These are phyloP conservation scores for Tricholoma flavovirens DNA, from an alignment of 768 basidiomycete species.

Conservation along the genomic window DNA sequence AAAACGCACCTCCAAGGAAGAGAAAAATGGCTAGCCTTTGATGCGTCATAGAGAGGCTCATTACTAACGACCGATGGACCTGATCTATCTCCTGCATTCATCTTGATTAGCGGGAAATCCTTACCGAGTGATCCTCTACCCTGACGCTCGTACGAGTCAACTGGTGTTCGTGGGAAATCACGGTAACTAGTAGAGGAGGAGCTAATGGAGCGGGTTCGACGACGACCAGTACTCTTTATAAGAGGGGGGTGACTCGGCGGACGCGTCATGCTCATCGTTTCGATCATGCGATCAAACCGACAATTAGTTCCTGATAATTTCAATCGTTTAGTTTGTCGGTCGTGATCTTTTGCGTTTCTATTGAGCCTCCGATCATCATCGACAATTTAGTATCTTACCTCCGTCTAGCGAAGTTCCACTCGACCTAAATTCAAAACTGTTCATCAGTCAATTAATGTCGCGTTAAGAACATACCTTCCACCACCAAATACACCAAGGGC, in stretches of 20 bases:
- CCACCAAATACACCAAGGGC: constrained; percentile 13
- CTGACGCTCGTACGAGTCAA: constrained; percentile 32
- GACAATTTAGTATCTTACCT: neutral
- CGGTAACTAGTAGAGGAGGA: constrained; percentile 42
- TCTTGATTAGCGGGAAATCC: constrained; percentile 40
- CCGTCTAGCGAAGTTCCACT: neutral
- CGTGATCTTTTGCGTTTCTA: neutral
- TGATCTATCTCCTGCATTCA: constrained; percentile 14
- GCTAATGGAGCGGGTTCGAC: constrained; percentile 30
- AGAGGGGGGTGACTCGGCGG: constrained; percentile 14
- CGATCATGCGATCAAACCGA: constrained; percentile 64
- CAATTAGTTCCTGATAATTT: constrained; percentile 47
- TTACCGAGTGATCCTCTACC: constrained; percentile 30
- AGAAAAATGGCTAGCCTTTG: neutral
- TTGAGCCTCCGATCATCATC: neutral
- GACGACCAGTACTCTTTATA: constrained; percentile 17
- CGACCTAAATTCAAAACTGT: neutral
- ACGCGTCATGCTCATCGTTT: constrained; percentile 43
- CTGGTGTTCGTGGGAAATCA: constrained; percentile 34
- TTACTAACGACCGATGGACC: neutral
- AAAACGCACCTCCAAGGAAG: neutral
- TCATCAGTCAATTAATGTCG: neutral
- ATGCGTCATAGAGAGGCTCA: neutral
- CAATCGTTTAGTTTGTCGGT: constrained; percentile 37
- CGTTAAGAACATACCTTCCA: constrained; percentile 11